Evolutionary conservation across 192 early-diverging fungal genomes (phyloP).

Genomic region (Rhizophagus prolifer): DNA sequence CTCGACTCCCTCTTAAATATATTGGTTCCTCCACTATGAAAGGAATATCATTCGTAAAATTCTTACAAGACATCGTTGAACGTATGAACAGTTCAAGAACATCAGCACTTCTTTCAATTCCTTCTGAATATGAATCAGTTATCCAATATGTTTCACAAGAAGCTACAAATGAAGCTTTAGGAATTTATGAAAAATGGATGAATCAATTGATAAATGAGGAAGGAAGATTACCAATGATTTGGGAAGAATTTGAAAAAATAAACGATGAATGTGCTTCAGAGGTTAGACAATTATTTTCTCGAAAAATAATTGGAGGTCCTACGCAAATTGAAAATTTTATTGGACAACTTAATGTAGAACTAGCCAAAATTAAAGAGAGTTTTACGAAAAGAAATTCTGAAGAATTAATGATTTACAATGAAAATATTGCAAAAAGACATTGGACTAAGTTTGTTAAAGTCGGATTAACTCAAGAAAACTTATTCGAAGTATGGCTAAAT

Average conservation of each 20-base stretch:
- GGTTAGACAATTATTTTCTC: neutral
- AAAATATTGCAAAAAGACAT: neutral
- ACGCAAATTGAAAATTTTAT: neutral
- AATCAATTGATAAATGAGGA: neutral
- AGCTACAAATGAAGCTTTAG: neutral
- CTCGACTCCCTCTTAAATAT: neutral
- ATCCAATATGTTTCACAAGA: neutral
- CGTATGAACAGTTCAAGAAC: neutral
- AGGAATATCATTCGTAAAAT: neutral
- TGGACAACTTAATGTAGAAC: neutral
- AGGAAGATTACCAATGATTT: neutral
- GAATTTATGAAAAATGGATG: neutral
- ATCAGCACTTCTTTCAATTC: neutral
- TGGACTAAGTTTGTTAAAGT: neutral
- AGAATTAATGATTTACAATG: neutral
- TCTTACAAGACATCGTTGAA: neutral
- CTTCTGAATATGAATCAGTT: neutral
- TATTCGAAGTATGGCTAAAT: neutral
- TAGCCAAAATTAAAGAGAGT: neutral
- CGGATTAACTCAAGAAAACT: neutral
- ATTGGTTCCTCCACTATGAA: conserved; percentile 6
- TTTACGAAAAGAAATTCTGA: neutral
- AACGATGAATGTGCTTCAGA: neutral
- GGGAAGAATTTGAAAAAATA: neutral
- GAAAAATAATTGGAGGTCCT: neutral